A percentile compares a stretch with the other conserved stretches of the same genome.
Conservation (phyloP, 2,329 filamentous ascomycete genomes). For the Phaeoacremonium minimum region DNA sequence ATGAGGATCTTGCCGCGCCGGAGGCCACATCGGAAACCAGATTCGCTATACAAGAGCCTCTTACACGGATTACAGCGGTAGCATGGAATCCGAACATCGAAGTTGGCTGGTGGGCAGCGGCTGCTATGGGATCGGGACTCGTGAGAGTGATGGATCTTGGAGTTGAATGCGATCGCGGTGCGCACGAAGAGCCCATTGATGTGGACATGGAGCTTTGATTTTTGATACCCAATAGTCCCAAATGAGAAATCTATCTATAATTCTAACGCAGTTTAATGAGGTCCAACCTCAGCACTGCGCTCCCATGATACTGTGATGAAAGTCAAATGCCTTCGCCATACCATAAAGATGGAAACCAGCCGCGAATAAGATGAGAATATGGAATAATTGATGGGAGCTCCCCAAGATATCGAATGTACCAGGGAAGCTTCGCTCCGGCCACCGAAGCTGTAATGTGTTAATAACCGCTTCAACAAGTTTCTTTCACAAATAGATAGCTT, state of each 20-base stretch:
- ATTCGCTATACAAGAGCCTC: conserved; percentile 55
- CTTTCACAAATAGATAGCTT: too few species aligned
- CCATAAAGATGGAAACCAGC: conserved; percentile 78
- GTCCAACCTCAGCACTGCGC: conserved; percentile 41
- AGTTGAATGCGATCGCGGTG: conserved; percentile 26
- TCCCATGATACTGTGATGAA: conserved; percentile 63
- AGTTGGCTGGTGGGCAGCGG: conserved; percentile 65
- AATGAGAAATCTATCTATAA: too few species aligned
- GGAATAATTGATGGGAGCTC: conserved; percentile 94
- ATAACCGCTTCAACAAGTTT: too few species aligned
- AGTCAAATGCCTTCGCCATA: conserved; percentile 80
- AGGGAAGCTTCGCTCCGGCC: conserved; percentile 77
- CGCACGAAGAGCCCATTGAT: neutral
- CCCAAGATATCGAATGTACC: conserved; percentile 87
- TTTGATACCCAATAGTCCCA: neutral
- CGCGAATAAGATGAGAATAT: conserved; percentile 80
- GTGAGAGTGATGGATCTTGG: conserved; percentile 64
- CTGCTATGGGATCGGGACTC: conserved; percentile 62
- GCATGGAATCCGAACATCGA: conserved; percentile 65
- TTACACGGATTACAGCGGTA: conserved; percentile 56
- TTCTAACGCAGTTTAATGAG: neutral
- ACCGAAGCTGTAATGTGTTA: conserved; percentile 50
- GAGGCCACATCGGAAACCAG: conserved; percentile 10
- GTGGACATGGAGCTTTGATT: neutral
- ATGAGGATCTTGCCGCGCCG: conserved; percentile 14